phyloP scores from a whole-genome alignment of 2,329 filamentous ascomycete species.

The Penicillium italicum region DNA sequence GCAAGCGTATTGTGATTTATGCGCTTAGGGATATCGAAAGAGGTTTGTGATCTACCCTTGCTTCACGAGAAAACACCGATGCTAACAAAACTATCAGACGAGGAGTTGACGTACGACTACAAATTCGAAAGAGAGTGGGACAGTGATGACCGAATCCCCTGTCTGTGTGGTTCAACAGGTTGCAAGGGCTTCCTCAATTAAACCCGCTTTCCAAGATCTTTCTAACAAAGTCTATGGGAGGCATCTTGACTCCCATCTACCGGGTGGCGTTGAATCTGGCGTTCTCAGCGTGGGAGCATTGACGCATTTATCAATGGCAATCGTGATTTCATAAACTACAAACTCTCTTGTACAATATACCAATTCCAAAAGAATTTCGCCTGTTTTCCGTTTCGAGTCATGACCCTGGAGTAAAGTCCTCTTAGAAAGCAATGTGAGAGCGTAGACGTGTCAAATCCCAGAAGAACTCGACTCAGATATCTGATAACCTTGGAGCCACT shows the following conservation, averaged over 20 bases:
- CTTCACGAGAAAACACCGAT: slow-evolving; percentile 13
- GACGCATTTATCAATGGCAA: slow-evolving; percentile 16
- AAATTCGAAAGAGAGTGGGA: slow-evolving; percentile 98
- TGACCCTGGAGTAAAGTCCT: neutral
- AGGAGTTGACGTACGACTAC: slow-evolving; percentile 99
- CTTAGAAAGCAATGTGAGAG: neutral
- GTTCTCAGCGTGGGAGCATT: slow-evolving; percentile 16
- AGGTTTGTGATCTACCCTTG: slow-evolving; percentile 61
- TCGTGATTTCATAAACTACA: slow-evolving; percentile 21
- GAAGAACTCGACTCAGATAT: neutral
- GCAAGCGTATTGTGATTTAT: slow-evolving; percentile 98
- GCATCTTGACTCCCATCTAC: slow-evolving; percentile 3
- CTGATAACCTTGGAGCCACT: neutral
- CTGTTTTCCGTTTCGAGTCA: neutral
- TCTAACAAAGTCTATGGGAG: neutral
- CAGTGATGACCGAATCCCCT: slow-evolving; percentile 91
- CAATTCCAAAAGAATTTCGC: slow-evolving; percentile 16
- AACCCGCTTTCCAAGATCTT: slow-evolving; percentile 22
- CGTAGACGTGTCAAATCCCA: neutral
- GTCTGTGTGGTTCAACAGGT: slow-evolving; percentile 89
- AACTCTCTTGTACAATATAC: slow-evolving; percentile 28
- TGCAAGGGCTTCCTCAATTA: slow-evolving; percentile 99
- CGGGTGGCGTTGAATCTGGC: slow-evolving; percentile 14
- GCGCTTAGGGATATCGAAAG: slow-evolving; percentile 89
- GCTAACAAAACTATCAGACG: slow-evolving; percentile 58